Percentiles rank a stretch among this genome's conserved stretches.
Evolutionary conservation across 352 stramenopile species (phyloP).

Genomic region (Pythium rhizo-oryzae): DNA sequence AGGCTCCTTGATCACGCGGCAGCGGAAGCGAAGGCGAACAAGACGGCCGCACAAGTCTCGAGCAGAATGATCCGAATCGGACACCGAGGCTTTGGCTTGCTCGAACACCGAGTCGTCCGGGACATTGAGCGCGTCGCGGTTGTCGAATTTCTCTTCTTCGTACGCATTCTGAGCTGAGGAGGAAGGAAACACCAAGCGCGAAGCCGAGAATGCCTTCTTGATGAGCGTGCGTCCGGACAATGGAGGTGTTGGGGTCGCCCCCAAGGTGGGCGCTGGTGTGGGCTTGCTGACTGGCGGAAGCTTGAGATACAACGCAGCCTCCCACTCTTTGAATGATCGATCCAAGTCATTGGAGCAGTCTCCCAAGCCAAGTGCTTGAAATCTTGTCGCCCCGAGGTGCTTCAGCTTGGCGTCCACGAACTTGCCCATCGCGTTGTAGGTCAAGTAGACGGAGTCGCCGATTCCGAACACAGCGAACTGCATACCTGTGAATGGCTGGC

Average conservation of each 20-base stretch:
- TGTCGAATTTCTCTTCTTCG: background rate
- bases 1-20: background rate
- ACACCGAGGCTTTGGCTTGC: background rate
- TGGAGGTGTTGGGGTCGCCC: background rate
- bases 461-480: constrained; percentile 96
- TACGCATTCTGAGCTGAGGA: background rate
- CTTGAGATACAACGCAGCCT: constrained; percentile 37
- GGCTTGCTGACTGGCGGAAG: background rate
- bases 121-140: background rate
- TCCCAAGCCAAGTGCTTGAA: constrained; percentile 88
- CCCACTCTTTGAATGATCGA: constrained; percentile 67
- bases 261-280: no score
- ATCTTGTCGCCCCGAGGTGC: constrained; percentile 79
- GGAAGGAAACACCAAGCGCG: constrained; percentile 4
- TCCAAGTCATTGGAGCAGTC: constrained; percentile 92
- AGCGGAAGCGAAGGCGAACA: constrained; percentile 7
- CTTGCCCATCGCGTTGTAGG: constrained; percentile 95
- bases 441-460: constrained; percentile 94
- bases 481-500: constrained; percentile 33
- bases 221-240: background rate
- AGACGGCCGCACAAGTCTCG: background rate
- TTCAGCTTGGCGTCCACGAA: constrained; percentile 84
- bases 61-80: background rate
- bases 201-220: constrained; percentile 1
- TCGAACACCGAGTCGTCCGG: background rate